phyloP scores from a whole-genome alignment of 345 rosid species.

The Zanthoxylum bungeanum region DNA sequence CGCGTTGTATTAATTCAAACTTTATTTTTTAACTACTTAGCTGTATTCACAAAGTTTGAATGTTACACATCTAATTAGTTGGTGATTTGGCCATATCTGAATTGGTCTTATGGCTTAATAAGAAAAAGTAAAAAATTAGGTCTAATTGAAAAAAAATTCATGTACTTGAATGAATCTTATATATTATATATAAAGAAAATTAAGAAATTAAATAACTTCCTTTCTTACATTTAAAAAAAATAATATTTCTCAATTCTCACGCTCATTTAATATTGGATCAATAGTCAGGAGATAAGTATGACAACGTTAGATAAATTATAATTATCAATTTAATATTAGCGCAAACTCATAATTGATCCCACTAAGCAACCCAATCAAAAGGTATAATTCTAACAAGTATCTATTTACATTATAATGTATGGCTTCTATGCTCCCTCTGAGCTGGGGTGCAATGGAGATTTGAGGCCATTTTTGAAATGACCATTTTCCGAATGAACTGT shows the following conservation, averaged over 20 bases:
- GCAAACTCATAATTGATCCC: too few relatives aligned
- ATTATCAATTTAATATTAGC: too few relatives aligned
- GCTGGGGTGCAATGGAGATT: conserved; percentile 39
- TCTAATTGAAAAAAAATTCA: too few relatives aligned
- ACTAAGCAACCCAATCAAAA: not conserved
- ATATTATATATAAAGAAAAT: not conserved
- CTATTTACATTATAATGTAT: not conserved
- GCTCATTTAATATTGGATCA: too few relatives aligned
- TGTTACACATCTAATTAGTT: not conserved
- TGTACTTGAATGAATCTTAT: conserved; percentile 23
- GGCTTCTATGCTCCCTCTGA: conserved; percentile 5
- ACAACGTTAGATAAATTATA: too few relatives aligned
- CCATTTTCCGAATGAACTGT: conserved; percentile 26
- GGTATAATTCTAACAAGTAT: too few relatives aligned
- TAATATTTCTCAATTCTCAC: not conserved
- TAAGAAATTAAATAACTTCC: not conserved
- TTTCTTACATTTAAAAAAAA: not conserved
- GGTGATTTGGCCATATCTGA: conserved; percentile 1
- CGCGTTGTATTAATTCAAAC: conserved; percentile 16
- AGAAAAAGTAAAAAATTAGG: not conserved
- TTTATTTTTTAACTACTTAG: too few relatives aligned
- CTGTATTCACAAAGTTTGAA: conserved; percentile 18
- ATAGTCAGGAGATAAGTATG: too few relatives aligned
- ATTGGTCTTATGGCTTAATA: conserved; percentile 7
- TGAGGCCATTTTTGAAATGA: conserved; percentile 28